Evolutionary conservation across 2,329 filamentous ascomycete species (phyloP).

Genomic region (Fusarium penzigii): DNA sequence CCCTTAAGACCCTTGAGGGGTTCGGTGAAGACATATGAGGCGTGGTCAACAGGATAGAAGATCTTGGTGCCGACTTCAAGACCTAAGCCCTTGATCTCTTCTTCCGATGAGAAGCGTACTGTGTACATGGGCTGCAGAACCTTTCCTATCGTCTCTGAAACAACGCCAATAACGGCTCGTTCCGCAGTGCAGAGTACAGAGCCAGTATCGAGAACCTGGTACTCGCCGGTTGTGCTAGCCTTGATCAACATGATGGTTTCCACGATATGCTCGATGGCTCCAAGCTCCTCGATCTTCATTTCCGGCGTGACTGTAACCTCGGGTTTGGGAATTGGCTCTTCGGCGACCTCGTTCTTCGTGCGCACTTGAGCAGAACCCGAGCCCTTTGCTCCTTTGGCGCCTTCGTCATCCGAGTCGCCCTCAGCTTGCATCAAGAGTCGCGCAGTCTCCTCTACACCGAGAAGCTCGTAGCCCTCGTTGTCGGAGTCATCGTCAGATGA

Average conservation of each 20-base stretch:
- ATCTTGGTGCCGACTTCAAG: slow-evolving; percentile 70
- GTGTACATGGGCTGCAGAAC: slow-evolving; percentile 87
- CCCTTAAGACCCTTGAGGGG: slow-evolving; percentile 78
- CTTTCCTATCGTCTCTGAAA: slow-evolving; percentile 84
- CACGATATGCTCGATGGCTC: slow-evolving; percentile 73
- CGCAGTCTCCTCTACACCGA: slow-evolving; percentile 81
- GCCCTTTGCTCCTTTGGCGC: slow-evolving; percentile 47
- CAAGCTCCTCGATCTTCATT: slow-evolving; percentile 76
- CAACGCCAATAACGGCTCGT: slow-evolving; percentile 73
- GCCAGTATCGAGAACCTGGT: slow-evolving; percentile 80
- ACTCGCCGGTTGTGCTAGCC: slow-evolving; percentile 76
- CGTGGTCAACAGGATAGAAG: slow-evolving; percentile 78
- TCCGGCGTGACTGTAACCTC: slow-evolving; percentile 75
- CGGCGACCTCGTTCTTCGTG: slow-evolving; percentile 77
- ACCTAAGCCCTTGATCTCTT: slow-evolving; percentile 67
- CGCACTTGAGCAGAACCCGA: slow-evolving; percentile 55
- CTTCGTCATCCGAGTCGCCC: slow-evolving; percentile 77
- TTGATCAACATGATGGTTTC: slow-evolving; percentile 78
- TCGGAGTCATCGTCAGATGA: slow-evolving; percentile 61
- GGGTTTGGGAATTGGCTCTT: slow-evolving; percentile 69
- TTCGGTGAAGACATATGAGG: slow-evolving; percentile 84
- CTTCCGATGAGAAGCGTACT: slow-evolving; percentile 69
- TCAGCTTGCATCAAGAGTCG: slow-evolving; percentile 84
- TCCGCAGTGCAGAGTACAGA: slow-evolving; percentile 81
- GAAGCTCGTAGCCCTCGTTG: slow-evolving; percentile 67